A percentile compares a stretch with the other conserved stretches of the same genome.
Conservation (phyloP, 1,139 yeast genomes). For the Protomyces lactucae-debilis region DNA sequence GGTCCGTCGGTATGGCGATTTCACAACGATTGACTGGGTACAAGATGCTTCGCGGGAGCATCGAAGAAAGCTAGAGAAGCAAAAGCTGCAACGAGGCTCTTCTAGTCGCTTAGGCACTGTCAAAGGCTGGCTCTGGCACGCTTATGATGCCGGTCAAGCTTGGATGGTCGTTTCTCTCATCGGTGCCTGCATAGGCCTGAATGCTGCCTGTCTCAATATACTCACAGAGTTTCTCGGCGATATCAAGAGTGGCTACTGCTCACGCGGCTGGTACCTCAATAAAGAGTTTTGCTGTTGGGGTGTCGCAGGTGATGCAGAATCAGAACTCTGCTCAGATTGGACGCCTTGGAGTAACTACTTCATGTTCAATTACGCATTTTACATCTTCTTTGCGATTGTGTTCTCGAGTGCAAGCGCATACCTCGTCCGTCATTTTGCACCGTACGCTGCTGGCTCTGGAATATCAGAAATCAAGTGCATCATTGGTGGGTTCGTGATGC, state of each 20-base stretch:
- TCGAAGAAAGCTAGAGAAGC: constrained; percentile 37
- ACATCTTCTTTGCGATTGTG: constrained; percentile 53
- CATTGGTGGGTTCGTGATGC: constrained; percentile 80
- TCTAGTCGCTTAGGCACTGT: constrained; percentile 25
- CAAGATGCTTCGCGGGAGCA: constrained; percentile 61
- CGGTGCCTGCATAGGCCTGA: constrained; percentile 70
- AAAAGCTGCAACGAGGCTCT: constrained; percentile 29
- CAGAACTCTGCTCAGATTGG: constrained; percentile 40
- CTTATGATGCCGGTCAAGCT: constrained; percentile 52
- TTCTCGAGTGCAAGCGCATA: constrained; percentile 64
- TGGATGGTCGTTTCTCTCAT: constrained; percentile 73
- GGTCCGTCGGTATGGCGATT: constrained; percentile 40
- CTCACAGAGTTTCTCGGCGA: constrained; percentile 84
- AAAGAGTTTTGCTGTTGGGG: constrained; percentile 69
- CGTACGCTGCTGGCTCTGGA: constrained; percentile 94
- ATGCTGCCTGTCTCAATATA: constrained; percentile 76
- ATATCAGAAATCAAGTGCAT: constrained; percentile 95
- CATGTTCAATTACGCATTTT: constrained; percentile 47
- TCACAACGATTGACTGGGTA: constrained; percentile 63
- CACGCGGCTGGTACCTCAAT: constrained; percentile 63
- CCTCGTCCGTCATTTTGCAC: constrained; percentile 68
- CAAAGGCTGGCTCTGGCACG: constrained; percentile 32
- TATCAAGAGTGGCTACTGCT: constrained; percentile 72
- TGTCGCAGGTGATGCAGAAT: constrained; percentile 37
- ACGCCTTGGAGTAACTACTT: constrained; percentile 22